Evolutionary conservation across 2,329 filamentous ascomycete species (phyloP).

Genomic region (Thermoascus crustaceus): DNA sequence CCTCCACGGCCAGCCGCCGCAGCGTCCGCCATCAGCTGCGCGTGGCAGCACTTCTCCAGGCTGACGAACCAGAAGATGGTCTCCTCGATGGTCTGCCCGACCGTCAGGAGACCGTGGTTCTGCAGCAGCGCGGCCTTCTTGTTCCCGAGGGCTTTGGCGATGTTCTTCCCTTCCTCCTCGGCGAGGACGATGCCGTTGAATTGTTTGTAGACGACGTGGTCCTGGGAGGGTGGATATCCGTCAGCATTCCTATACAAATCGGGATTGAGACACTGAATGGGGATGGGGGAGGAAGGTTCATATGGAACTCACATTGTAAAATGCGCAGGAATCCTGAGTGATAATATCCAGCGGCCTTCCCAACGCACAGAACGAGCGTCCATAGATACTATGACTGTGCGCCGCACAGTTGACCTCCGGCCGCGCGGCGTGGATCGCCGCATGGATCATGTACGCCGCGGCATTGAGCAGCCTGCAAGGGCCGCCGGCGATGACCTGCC

Average conservation of each 20-base stretch:
- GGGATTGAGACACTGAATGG: too few relatives aligned
- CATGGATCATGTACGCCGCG: conserved; percentile 46
- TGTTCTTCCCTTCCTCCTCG: conserved; percentile 46
- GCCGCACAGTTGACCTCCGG: conserved; percentile 49
- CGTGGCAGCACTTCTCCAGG: conserved; percentile 47
- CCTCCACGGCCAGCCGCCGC: conserved; percentile 50
- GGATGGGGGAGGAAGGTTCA: too few relatives aligned
- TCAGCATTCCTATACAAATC: not conserved
- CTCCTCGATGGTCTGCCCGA: conserved; percentile 43
- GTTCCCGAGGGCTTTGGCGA: conserved; percentile 40
- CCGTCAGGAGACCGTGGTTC: conserved; percentile 47
- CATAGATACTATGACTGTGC: conserved; percentile 49
- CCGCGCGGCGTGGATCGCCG: conserved; percentile 46
- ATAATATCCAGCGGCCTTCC: conserved; percentile 38
- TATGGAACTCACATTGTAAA: conserved; percentile 31
- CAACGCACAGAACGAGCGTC: conserved; percentile 35
- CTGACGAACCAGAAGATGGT: conserved; percentile 47
- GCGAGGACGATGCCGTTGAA: conserved; percentile 49
- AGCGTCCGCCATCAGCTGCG: conserved; percentile 46
- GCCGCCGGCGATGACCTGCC: conserved; percentile 57
- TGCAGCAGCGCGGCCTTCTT: conserved; percentile 47
- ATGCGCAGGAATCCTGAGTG: conserved; percentile 39
- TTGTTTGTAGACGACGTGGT: conserved; percentile 44
- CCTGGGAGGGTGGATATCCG: conserved; percentile 19
- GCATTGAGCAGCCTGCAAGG: conserved; percentile 35